Evolutionary conservation across 148 eudicot species (phyloP).

Genomic region (Amaranthus hypochondriacus): DNA sequence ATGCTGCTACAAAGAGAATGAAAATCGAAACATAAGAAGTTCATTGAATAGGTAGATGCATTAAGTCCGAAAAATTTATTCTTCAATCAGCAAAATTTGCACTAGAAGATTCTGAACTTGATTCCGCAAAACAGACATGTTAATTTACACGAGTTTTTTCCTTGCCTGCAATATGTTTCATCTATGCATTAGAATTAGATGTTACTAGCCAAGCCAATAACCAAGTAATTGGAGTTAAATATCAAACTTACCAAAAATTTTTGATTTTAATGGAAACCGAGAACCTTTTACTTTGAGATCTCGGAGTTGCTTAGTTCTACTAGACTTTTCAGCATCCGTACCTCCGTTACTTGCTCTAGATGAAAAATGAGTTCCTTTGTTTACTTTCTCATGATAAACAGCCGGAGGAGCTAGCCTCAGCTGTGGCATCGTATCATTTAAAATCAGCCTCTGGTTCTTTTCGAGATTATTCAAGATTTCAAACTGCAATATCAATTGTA

Average conservation of each 20-base stretch:
- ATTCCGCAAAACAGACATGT: conserved; percentile 7
- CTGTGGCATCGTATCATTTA: conserved; percentile 61
- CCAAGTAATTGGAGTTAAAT: background rate
- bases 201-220: conserved; percentile 1
- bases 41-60: background rate
- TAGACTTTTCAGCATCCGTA: conserved; percentile 38
- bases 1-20: background rate
- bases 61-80: background rate
- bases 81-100: background rate
- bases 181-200: conserved; percentile 12
- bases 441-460: conserved; percentile 49
- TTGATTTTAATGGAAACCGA: conserved; percentile 69
- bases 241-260: conserved; percentile 59
- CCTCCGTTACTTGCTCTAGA: conserved; percentile 39
- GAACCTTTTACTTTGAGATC: conserved; percentile 65
- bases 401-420: conserved; percentile 97
- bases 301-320: conserved; percentile 49
- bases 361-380: conserved; percentile 43
- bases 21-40: background rate
- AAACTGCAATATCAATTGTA: conserved; percentile 50
- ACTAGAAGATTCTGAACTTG: background rate
- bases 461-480: conserved; percentile 73
- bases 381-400: conserved; percentile 88
- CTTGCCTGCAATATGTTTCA: conserved; percentile 47
- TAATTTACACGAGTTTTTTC: conserved; percentile 52